phyloP scores from a whole-genome alignment of 345 rosid genomes.

The Camelina laxa region DNA sequence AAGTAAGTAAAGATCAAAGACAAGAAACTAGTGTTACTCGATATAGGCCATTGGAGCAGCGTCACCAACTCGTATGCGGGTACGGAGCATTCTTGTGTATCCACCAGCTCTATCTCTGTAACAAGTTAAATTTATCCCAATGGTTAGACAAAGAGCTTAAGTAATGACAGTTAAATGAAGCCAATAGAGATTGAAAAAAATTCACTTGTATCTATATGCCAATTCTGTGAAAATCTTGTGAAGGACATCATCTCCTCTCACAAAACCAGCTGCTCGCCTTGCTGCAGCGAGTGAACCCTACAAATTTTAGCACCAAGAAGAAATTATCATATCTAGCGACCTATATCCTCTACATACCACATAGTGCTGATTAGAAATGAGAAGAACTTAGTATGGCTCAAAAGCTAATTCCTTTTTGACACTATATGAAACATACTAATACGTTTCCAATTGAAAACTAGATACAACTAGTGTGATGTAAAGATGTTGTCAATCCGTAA shows the following conservation, averaged over 20 bases:
- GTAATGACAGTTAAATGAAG: slow-evolving; percentile 8
- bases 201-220: slow-evolving; percentile 86
- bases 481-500: background rate
- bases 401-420: background rate
- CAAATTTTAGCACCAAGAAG: background rate
- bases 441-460: background rate
- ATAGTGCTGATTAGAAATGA: background rate
- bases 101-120: slow-evolving; percentile 89
- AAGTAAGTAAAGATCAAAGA: background rate
- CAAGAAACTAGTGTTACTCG: slow-evolving; percentile 53
- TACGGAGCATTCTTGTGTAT: slow-evolving; percentile 83
- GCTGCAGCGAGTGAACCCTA: slow-evolving; percentile 86
- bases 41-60: slow-evolving; percentile 95
- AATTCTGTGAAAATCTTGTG: slow-evolving; percentile 91
- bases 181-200: background rate
- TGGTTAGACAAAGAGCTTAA: slow-evolving; percentile 5
- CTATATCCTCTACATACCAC: background rate
- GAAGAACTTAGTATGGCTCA: background rate
- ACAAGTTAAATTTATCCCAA: slow-evolving; percentile 1
- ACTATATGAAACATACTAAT: background rate
- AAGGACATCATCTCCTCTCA: slow-evolving; percentile 87
- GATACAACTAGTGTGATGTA: background rate
- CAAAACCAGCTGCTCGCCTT: slow-evolving; percentile 87
- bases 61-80: slow-evolving; percentile 92
- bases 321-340: background rate